These are phyloP conservation scores for Populus nigra DNA, from an alignment of 345 rosid genomes.

Conservation along the genomic window DNA sequence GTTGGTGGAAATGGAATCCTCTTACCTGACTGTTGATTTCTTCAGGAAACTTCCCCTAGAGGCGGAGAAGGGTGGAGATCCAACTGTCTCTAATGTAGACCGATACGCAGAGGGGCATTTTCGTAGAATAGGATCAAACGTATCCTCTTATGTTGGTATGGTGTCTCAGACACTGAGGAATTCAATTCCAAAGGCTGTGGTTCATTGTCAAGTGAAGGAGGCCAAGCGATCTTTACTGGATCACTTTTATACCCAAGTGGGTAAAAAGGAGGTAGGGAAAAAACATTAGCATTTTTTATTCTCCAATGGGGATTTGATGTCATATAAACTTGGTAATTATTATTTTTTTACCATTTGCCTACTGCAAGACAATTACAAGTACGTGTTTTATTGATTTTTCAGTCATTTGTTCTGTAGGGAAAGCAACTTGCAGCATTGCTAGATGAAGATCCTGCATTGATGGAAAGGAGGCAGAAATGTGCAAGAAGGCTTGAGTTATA, in stretches of 20 bases:
- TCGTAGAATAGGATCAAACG: conserved; percentile 55
- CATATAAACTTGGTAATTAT: too few relatives aligned
- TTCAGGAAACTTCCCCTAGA: conserved; percentile 63
- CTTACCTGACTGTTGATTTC: conserved; percentile 62
- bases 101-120: conserved; percentile 52
- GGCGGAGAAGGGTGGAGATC: conserved; percentile 45
- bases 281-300: too few relatives aligned
- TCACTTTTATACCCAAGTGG: conserved; percentile 50
- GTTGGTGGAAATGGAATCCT: conserved; percentile 75
- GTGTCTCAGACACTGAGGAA: conserved; percentile 51
- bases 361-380: neutral
- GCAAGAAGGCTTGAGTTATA: conserved; percentile 48
- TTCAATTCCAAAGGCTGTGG: conserved; percentile 66
- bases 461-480: conserved; percentile 52
- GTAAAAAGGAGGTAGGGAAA: conserved; percentile 48
- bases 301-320: too few relatives aligned
- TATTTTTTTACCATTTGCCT: neutral
- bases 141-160: conserved; percentile 54
- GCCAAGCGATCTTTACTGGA: conserved; percentile 50
- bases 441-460: conserved; percentile 50
- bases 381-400: neutral
- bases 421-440: conserved; percentile 43
- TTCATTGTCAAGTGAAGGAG: conserved; percentile 64
- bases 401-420: conserved; percentile 22
- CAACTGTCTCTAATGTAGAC: conserved; percentile 29